Evolutionary conservation across 2,329 filamentous ascomycete species (phyloP).

Genomic region (Mycosphaerella sp.): DNA sequence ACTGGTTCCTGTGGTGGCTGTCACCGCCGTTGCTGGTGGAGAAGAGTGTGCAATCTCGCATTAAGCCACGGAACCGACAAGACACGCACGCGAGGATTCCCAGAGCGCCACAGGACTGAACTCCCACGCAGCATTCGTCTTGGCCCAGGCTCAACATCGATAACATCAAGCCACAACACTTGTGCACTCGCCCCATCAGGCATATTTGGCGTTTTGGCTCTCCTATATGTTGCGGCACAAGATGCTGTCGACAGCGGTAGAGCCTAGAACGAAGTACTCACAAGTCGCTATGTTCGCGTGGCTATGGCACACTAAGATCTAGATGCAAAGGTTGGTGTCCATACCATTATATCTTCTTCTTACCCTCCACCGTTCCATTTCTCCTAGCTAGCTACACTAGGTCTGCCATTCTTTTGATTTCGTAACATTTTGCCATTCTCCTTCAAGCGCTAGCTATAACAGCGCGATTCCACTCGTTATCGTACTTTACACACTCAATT

Average conservation of each 20-base stretch:
- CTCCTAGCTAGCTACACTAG: slow-evolving; percentile 5
- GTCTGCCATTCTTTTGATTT: slow-evolving; percentile 5
- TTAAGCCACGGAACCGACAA: slow-evolving; percentile 3
- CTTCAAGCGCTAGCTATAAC: not conserved
- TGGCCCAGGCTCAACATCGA: slow-evolving; percentile 3
- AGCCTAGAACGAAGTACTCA: slow-evolving; percentile 3
- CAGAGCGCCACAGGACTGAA: slow-evolving; percentile 3
- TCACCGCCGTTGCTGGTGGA: not conserved
- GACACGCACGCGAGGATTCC: not conserved
- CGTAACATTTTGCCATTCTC: not conserved
- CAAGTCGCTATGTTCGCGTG: not conserved
- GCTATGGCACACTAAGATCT: slow-evolving; percentile 4
- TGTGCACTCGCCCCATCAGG: slow-evolving; percentile 10
- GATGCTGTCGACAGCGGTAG: slow-evolving; percentile 10
- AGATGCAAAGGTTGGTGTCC: not conserved
- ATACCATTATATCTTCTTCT: not conserved
- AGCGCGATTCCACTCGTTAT: slow-evolving; percentile 4
- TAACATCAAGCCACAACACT: slow-evolving; percentile 11
- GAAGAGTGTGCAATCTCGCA: slow-evolving; percentile 1
- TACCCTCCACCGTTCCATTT: not conserved
- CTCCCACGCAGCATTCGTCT: slow-evolving; percentile 1
- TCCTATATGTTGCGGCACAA: slow-evolving; percentile 3
- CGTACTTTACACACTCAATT: not conserved
- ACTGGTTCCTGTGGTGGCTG: not conserved
- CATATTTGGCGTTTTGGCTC: slow-evolving; percentile 6